A percentile compares a stretch with the other conserved stretches of the same genome.
phyloP scores from a whole-genome alignment of 257 asterid species.

The Jacaranda copaia region DNA sequence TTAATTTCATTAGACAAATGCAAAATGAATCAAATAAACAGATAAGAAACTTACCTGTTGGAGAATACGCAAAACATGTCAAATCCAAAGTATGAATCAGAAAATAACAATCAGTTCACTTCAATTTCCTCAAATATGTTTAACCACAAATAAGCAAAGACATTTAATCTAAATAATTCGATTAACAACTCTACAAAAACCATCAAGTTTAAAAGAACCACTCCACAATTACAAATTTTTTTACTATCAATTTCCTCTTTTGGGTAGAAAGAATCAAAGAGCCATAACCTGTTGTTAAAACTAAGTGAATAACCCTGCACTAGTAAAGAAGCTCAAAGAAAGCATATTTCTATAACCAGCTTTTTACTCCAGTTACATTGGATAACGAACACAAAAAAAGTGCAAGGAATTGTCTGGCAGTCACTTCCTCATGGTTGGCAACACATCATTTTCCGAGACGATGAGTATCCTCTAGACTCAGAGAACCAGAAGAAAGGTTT shows the following conservation, averaged over 20 bases:
- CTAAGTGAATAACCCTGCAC: conserved; percentile 24
- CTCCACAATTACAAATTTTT: conserved; percentile 26
- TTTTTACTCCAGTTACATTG: conserved; percentile 34
- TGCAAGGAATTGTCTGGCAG: neutral
- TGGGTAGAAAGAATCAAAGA: conserved; percentile 10
- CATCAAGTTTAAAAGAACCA: conserved; percentile 17
- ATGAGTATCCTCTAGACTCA: conserved; percentile 38
- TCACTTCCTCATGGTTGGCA: conserved; percentile 36
- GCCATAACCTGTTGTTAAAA: conserved; percentile 32
- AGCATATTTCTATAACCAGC: conserved; percentile 25
- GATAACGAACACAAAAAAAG: neutral
- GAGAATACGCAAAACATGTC: conserved; percentile 10
- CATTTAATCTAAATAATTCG: conserved; percentile 21
- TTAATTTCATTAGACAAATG: neutral
- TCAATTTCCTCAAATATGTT: neutral
- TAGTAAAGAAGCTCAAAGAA: conserved; percentile 26
- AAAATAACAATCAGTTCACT: conserved; percentile 4
- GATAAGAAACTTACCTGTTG: neutral
- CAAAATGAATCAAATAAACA: conserved; percentile 16
- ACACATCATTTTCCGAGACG: conserved; percentile 33
- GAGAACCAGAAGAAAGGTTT: conserved; percentile 42
- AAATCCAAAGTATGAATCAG: neutral
- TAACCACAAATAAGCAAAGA: conserved; percentile 3
- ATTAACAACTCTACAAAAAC: conserved; percentile 2
- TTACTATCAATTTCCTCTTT: conserved; percentile 13